Conservation (phyloP, 306 rosid genomes). For the Luffa aegyptiaca region DNA sequence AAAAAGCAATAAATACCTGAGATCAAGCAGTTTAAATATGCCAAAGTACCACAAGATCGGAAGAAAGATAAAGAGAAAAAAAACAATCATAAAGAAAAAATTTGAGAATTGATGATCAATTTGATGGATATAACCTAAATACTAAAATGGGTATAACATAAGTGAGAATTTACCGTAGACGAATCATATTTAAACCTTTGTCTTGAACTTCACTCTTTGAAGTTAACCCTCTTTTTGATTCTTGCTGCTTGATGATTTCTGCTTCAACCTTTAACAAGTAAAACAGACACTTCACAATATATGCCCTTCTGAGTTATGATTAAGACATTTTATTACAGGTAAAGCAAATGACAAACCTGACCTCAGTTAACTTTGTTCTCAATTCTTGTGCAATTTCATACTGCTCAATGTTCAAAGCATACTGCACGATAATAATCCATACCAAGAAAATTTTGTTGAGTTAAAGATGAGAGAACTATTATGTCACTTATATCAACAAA, state of each 20-base stretch:
- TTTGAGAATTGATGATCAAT: not conserved
- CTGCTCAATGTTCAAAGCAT: conserved; percentile 76
- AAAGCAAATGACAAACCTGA: conserved; percentile 23
- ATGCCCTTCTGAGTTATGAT: not conserved
- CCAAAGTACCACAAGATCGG: not conserved
- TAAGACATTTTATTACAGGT: conserved; percentile 2
- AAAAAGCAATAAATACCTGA: not conserved
- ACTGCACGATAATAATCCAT: conserved; percentile 34
- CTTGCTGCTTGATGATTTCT: conserved; percentile 63
- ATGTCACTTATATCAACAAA: conserved; percentile 1
- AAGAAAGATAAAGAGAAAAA: not conserved
- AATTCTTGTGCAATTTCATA: conserved; percentile 80
- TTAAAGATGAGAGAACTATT: not conserved
- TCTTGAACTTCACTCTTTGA: conserved; percentile 91
- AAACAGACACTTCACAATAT: not conserved
- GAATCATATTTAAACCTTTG: conserved; percentile 58
- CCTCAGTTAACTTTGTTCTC: conserved; percentile 83
- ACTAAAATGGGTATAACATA: conserved; percentile 11
- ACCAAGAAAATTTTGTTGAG: conserved; percentile 13
- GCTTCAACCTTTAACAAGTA: conserved; percentile 55
- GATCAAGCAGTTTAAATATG: not conserved
- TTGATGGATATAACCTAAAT: conserved; percentile 15
- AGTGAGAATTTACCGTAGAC: conserved; percentile 41
- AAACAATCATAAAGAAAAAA: not conserved
- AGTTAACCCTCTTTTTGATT: conserved; percentile 66